Evolutionary conservation across 2,329 filamentous ascomycete genomes (phyloP).

Genomic region (Xylariaceae sp.): DNA sequence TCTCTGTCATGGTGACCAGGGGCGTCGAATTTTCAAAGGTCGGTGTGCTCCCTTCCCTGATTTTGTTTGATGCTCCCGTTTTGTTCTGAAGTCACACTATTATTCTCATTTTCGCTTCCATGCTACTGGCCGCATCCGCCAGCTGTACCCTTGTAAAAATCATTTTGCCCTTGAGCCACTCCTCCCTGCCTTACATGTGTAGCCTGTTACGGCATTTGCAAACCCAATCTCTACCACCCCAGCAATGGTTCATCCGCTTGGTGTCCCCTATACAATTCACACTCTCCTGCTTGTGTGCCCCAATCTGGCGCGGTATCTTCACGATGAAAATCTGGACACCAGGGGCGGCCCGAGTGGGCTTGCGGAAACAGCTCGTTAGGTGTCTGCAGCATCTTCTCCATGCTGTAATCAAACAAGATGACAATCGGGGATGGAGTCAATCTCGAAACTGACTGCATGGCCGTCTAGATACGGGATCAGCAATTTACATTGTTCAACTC

Average conservation of each 20-base stretch:
- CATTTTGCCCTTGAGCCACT: conserved; percentile 1
- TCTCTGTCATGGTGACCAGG: conserved; percentile 28
- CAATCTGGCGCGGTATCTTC: conserved; percentile 16
- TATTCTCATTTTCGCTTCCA: neutral
- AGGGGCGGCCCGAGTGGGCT: conserved; percentile 11
- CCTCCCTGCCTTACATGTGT: conserved; percentile 14
- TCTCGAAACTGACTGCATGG: conserved; percentile 11
- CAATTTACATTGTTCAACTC: conserved; percentile 20
- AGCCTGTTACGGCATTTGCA: conserved; percentile 19
- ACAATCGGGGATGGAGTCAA: conserved; percentile 5
- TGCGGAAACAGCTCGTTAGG: neutral
- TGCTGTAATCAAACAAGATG: neutral
- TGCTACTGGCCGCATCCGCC: conserved; percentile 1
- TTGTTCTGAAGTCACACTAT: neutral
- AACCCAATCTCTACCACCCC: conserved; percentile 18
- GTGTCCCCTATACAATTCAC: conserved; percentile 12
- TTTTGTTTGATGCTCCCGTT: conserved; percentile 13
- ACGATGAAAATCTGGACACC: conserved; percentile 9
- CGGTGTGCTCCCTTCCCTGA: conserved; percentile 28
- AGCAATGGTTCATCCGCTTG: conserved; percentile 16
- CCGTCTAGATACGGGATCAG: conserved; percentile 20
- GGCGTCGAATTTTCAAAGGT: conserved; percentile 27
- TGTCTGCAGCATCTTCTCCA: conserved; percentile 1
- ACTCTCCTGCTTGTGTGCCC: conserved; percentile 16
- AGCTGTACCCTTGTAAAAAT: neutral